phyloP scores from a whole-genome alignment of 2,329 filamentous ascomycete genomes.

The Colletotrichum caudatum region DNA sequence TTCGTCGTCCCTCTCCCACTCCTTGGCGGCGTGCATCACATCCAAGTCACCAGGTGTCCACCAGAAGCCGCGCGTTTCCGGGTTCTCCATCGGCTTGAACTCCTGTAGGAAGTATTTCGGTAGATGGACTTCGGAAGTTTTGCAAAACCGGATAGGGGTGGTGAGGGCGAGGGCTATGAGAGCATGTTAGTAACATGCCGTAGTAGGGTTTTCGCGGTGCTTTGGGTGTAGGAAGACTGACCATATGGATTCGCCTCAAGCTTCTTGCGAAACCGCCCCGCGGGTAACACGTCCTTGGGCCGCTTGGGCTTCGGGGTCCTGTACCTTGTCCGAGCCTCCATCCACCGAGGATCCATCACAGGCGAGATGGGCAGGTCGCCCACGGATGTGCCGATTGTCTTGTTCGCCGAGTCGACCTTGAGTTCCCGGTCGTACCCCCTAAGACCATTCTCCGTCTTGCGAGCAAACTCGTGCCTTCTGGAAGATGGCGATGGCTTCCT shows the following conservation, averaged over 20 bases:
- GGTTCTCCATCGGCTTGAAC: slow-evolving; percentile 68
- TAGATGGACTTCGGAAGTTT: slow-evolving; percentile 59
- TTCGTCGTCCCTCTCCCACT: not conserved
- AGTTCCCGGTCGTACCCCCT: slow-evolving; percentile 48
- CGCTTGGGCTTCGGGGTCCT: slow-evolving; percentile 52
- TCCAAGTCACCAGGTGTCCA: slow-evolving; percentile 60
- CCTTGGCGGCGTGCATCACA: not conserved
- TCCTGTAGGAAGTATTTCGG: slow-evolving; percentile 74
- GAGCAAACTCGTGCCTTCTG: slow-evolving; percentile 19
- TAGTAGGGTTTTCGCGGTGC: slow-evolving; percentile 4
- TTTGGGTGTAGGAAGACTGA: slow-evolving; percentile 49
- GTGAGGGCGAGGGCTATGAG: slow-evolving; percentile 70
- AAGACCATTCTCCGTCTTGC: slow-evolving; percentile 50
- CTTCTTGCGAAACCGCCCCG: slow-evolving; percentile 66
- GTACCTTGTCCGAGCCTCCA: slow-evolving; percentile 57
- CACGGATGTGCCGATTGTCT: slow-evolving; percentile 59
- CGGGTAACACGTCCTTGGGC: slow-evolving; percentile 27
- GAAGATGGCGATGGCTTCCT: not conserved
- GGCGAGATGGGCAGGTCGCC: slow-evolving; percentile 67
- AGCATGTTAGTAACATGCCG: not conserved
- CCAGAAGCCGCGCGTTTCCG: slow-evolving; percentile 65
- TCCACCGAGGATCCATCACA: slow-evolving; percentile 64
- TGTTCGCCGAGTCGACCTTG: slow-evolving; percentile 54
- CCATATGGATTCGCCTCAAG: slow-evolving; percentile 74
- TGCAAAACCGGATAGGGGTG: slow-evolving; percentile 69